These are phyloP conservation scores for Leccinum subrobustum DNA, from an alignment of 1,284 basidiomycete genomes.

Conservation along the genomic window DNA sequence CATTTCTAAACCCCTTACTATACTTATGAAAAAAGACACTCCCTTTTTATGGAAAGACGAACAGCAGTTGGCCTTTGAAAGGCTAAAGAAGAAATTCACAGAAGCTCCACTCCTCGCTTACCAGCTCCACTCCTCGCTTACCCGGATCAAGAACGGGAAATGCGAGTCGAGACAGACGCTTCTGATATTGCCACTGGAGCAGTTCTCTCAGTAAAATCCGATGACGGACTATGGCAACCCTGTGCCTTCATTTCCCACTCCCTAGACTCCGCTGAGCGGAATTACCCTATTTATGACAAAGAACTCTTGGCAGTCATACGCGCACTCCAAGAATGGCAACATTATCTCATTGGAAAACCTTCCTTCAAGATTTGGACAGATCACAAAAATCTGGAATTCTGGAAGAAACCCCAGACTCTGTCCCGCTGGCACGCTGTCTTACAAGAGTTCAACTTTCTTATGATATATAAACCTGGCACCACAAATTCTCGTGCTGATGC, in stretches of 20 bases:
- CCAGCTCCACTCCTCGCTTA: neutral
- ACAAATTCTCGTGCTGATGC: neutral
- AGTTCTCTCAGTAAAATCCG: neutral
- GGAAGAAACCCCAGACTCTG: too few species aligned
- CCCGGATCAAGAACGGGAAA: neutral
- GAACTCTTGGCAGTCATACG: neutral
- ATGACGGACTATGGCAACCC: neutral
- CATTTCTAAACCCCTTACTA: rapidly evolving
- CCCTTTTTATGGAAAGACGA: too few species aligned
- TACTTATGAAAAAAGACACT: neutral
- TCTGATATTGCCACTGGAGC: neutral
- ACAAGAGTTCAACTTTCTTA: neutral
- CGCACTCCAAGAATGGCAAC: neutral
- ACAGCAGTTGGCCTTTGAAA: neutral
- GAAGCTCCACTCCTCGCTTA: neutral
- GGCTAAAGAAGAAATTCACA: neutral
- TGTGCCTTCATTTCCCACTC: neutral
- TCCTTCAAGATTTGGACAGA: neutral
- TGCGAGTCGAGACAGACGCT: neutral
- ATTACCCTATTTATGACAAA: neutral
- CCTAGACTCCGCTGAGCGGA: neutral
- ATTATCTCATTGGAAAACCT: neutral
- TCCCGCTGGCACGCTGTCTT: neutral
- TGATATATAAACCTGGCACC: neutral
- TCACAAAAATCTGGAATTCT: neutral